Percentiles rank a stretch among this genome's conserved stretches.
Evolutionary conservation across 73 alveolate species (phyloP).

Genomic region (Paramecium octaurelia): DNA sequence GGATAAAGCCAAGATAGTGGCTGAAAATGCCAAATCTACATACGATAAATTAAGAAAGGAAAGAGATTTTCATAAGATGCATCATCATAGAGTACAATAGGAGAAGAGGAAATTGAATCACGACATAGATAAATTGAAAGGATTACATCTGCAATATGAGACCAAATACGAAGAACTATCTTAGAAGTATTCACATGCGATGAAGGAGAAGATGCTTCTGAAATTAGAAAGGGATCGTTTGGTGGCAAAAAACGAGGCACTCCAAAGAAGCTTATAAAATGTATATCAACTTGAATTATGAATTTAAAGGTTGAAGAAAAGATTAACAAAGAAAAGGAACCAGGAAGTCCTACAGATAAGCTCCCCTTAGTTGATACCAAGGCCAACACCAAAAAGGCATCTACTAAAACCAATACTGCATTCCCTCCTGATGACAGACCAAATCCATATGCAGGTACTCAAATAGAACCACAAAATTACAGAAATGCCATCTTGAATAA

Average conservation of each 20-base stretch:
- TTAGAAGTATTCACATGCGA: slow-evolving; percentile 94
- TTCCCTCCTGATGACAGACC: slow-evolving; percentile 70
- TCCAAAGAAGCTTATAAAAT: slow-evolving; percentile 77
- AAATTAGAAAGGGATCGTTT: slow-evolving; percentile 98
- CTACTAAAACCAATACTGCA: slow-evolving; percentile 74
- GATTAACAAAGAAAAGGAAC: slow-evolving; percentile 78
- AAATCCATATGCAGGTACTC: slow-evolving; percentile 63
- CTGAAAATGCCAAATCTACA: slow-evolving; percentile 90
- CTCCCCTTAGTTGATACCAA: slow-evolving; percentile 70
- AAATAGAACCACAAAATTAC: slow-evolving; percentile 61
- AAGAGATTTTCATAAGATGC: slow-evolving; percentile 98
- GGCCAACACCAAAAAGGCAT: slow-evolving; percentile 67
- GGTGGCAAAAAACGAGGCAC: slow-evolving; percentile 86
- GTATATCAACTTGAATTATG: slow-evolving; percentile 21
- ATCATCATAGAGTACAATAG: slow-evolving; percentile 97
- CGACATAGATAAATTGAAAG: slow-evolving; percentile 93
- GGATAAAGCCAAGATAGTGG: slow-evolving; percentile 87
- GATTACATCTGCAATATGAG: slow-evolving; percentile 94
- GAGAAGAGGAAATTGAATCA: slow-evolving; percentile 85
- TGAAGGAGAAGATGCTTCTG: slow-evolving; percentile 97
- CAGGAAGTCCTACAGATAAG: slow-evolving; percentile 62
- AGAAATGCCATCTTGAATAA: slow-evolving; percentile 59
- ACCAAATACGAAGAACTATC: slow-evolving; percentile 92
- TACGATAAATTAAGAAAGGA: slow-evolving; percentile 98
- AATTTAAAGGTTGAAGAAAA: slow-evolving; percentile 25